Conservation (phyloP, 352 stramenopile genomes). For the Globisporangium mamillatum region DNA sequence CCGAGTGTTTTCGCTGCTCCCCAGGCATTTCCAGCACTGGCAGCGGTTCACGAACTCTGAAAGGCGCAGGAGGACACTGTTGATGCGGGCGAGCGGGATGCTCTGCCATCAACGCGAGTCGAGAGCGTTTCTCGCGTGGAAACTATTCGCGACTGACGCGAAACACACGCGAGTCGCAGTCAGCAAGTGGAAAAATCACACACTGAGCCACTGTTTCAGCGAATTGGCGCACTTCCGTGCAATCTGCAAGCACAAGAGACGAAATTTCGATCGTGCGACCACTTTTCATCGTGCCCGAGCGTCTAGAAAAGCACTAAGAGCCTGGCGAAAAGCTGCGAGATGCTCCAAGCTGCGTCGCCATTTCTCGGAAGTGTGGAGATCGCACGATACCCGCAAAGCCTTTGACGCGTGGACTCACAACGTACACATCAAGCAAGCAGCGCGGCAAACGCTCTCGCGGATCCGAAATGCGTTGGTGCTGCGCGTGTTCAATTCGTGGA, state of each 20-base stretch:
- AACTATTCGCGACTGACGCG: conserved; percentile 1
- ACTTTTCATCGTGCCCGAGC: conserved; percentile 15
- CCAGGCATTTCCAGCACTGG: conserved; percentile 34
- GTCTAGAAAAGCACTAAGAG: background rate
- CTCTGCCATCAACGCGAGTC: conserved; percentile 34
- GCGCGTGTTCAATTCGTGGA: conserved; percentile 45
- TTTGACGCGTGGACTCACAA: conserved; percentile 5
- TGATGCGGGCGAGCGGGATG: conserved; percentile 28
- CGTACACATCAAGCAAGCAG: background rate
- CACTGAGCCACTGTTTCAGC: conserved; percentile 13
- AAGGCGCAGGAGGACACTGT: conserved; percentile 16
- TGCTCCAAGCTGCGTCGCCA: background rate
- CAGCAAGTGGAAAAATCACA: conserved; percentile 24
- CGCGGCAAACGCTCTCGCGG: background rate
- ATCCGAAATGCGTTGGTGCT: conserved; percentile 18
- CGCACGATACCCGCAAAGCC: background rate
- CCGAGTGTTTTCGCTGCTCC: conserved; percentile 36
- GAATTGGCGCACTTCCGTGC: conserved; percentile 18
- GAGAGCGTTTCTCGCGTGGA: conserved; percentile 35
- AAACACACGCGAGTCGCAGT: conserved; percentile 20
- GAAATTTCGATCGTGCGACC: conserved; percentile 12
- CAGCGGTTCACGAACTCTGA: conserved; percentile 15
- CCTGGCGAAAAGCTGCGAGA: conserved; percentile 3
- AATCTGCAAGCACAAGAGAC: conserved; percentile 9
- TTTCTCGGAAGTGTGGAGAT: background rate